Evolutionary conservation across 1,284 basidiomycete genomes (phyloP), one percentile per base, ranked within the genome.

Genomic region (Cutaneotrichosporon daszewskae): DNA sequence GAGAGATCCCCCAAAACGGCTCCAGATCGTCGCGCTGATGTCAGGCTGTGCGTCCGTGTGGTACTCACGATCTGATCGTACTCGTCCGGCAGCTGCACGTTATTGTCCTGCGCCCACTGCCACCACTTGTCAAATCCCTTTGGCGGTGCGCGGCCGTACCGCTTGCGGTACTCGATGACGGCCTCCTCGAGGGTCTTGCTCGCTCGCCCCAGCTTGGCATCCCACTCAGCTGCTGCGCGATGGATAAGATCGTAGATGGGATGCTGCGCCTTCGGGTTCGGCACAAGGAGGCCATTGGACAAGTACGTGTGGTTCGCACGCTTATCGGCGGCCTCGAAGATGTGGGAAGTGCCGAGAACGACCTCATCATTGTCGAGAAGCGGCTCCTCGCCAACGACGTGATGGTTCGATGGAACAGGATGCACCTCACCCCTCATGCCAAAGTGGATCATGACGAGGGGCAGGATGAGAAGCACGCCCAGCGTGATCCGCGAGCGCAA

Each of bases 221-320:
- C 54, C 73, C 74, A 75, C 5, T 47, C 42, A n/a, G 52, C 36
- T 37, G 68, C 59, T 0, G 65, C 66, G 8, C 52, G 40, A 25
- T 59, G 45, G 14, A 76, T 62, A 8, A 75, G 54, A 36, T 69
- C 63, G 43, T 60, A 68, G n/a, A 73, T 68, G 2, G 72, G 71
- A 51, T 73, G 72, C 18, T 55, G 57, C 1, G 55, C 64, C 3
- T 49, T 24, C 3, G 62, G 53, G 47, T 69, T 69, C 6, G 64
- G 57, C 12, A 54, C 42, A 9, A 71, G 27, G 3, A 67, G 47
- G 5, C 69, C 69, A 42, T 62, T 60, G 3, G 47, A 17, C 6
- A 61, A 51, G 47, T 59, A 69, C 5, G 31, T 47, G 38, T 69
- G 63, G 29, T 49, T 34, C 18, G 37, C 13, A 9, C 25, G 9